These are phyloP conservation scores for Kingdonia uniflora DNA, from an alignment of 164 flowering plant genomes.

Conservation along the genomic window DNA sequence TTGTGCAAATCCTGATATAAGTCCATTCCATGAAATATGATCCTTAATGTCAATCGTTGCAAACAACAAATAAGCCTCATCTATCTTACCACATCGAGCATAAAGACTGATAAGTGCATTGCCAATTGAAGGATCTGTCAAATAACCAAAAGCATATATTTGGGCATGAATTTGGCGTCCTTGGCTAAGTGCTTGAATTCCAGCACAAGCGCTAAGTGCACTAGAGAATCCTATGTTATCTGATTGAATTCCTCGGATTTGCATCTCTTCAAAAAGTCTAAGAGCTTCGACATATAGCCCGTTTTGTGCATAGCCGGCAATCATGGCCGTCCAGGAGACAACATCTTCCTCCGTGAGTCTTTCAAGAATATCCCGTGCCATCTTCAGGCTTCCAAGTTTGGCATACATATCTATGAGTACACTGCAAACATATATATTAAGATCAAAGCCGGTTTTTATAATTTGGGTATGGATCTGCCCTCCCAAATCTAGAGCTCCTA, in stretches of 20 bases:
- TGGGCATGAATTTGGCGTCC: slow-evolving; percentile 22
- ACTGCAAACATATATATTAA: slow-evolving; percentile 22
- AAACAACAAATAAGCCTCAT: slow-evolving; percentile 21
- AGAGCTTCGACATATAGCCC: slow-evolving; percentile 15
- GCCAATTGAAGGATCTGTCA: slow-evolving; percentile 16
- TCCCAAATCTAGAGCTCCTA: slow-evolving; percentile 26
- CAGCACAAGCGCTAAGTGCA: slow-evolving; percentile 25
- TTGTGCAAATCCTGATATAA: slow-evolving; percentile 25
- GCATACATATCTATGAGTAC: slow-evolving; percentile 30
- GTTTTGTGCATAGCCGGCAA: slow-evolving; percentile 23
- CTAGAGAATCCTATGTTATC: slow-evolving; percentile 24
- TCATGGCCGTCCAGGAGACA: slow-evolving; percentile 28
- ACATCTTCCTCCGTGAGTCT: slow-evolving; percentile 17
- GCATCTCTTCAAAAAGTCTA: slow-evolving; percentile 20
- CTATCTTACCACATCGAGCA: slow-evolving; percentile 21
- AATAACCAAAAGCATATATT: slow-evolving; percentile 13
- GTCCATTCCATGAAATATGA: slow-evolving; percentile 20
- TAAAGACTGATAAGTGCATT: slow-evolving; percentile 22
- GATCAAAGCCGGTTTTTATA: slow-evolving; percentile 21
- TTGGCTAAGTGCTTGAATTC: slow-evolving; percentile 23
- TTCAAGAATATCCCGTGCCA: slow-evolving; percentile 19
- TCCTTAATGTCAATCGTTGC: slow-evolving; percentile 12
- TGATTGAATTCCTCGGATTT: slow-evolving; percentile 15
- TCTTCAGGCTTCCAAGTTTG: slow-evolving; percentile 17
- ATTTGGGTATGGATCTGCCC: slow-evolving; percentile 23